These are phyloP conservation scores for Ceratobasidium sp. DNA, from an alignment of 1,284 basidiomycete genomes.

Conservation along the genomic window DNA sequence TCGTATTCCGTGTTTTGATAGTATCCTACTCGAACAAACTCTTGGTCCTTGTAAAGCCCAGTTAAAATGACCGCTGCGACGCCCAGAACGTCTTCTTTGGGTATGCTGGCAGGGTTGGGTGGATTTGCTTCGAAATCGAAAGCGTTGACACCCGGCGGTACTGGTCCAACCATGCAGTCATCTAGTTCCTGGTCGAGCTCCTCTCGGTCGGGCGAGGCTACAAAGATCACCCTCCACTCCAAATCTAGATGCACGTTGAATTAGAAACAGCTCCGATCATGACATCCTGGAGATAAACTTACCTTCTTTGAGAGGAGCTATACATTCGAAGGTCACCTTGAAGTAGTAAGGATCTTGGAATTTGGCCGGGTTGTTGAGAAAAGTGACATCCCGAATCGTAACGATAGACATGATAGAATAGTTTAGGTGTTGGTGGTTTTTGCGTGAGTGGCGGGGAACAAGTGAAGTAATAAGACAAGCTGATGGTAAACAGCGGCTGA, in stretches of 20 bases:
- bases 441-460: background rate
- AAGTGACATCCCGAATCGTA: slow-evolving; percentile 61
- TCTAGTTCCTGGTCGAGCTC: slow-evolving; percentile 96
- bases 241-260: slow-evolving; percentile 66
- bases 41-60: slow-evolving; percentile 90
- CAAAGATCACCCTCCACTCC: slow-evolving; percentile 97
- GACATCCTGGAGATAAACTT: slow-evolving; percentile 42
- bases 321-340: slow-evolving; percentile 97
- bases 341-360: slow-evolving; percentile 93
- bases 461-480: background rate
- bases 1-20: slow-evolving; percentile 99
- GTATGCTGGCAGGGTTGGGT: slow-evolving; percentile 76
- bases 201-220: slow-evolving; percentile 91
- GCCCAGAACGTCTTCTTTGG: slow-evolving; percentile 82
- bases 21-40: slow-evolving; percentile 98
- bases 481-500: background rate
- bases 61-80: slow-evolving; percentile 92
- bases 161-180: slow-evolving; percentile 94
- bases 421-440: background rate
- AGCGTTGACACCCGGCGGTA: slow-evolving; percentile 92
- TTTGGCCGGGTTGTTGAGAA: slow-evolving; percentile 91
- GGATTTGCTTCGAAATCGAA: slow-evolving; percentile 91
- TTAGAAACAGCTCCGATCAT: background rate
- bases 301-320: slow-evolving; percentile 91
- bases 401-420: slow-evolving; percentile 45